Evolutionary conservation across 495 filamentous ascomycete genomes (phyloP), one percentile per base, ranked within the genome.

Genomic region (Penicillium pulvis): DNA sequence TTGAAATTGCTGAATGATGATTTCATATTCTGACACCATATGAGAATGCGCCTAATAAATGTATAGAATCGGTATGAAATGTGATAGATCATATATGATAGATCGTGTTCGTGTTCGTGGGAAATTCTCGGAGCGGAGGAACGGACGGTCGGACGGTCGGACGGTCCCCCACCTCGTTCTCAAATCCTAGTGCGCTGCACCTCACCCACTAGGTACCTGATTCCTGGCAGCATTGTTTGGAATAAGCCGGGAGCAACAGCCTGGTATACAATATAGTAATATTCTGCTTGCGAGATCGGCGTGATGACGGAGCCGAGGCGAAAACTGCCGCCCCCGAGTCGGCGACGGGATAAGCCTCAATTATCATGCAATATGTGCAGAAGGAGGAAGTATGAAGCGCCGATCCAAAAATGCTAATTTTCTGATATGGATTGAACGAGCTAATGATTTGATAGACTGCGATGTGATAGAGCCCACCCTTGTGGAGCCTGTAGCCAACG

Each of bases 311-410:
- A 56, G 39, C 28, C 57, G 26, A 39, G 19, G 19, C 19, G 42
- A 24, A 46, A 24, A 26, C 62, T 64, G 24, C 67, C 59, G 23
- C 58, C 67, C 20, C 67, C 65, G 19, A 67, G 59, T 11, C 64
- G 71, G 35, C 60, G 71, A 33, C 60, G 71, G 10, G 71, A 73
- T 53, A 73, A 73, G 46, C 69, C 69, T 17, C 71, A 73, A 53
- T 55, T 73, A 1, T 71, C 69, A 35, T 73, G 71, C 60, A 68
- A 61, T 36, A 48, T 67, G 41, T 73, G 70, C 48, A 63, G 70
- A 19, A 54, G 61, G 47, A 59, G 68, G 60, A 73, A 73, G 68
- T 73, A 67, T 30, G 54, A 14, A 30, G 19, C 17, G 2, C 46
- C 39, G 35, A 16, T 6, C 8, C 30, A 16, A 41, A 4, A 41